Percentiles rank a stretch among this genome's conserved stretches.
Evolutionary conservation across 2,329 filamentous ascomycete genomes (phyloP).

Genomic region (Daldinia sp.): DNA sequence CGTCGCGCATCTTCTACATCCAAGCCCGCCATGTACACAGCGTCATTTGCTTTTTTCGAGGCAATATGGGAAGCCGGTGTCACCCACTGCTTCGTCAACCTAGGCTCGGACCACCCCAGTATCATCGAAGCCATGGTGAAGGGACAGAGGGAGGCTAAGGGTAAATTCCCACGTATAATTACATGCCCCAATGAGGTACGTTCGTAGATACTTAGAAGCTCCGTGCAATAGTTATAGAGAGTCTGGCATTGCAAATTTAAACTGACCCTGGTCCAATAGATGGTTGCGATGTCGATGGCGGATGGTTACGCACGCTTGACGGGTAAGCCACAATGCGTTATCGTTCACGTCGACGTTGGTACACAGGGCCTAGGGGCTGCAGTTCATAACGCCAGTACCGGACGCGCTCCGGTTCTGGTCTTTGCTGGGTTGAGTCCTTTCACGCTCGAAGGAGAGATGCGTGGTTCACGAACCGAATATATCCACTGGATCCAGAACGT

Average conservation of each 20-base stretch:
- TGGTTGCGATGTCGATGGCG: constrained; percentile 86
- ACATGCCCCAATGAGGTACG: constrained; percentile 81
- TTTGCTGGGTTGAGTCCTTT: constrained; percentile 82
- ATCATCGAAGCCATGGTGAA: constrained; percentile 85
- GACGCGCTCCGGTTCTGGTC: constrained; percentile 77
- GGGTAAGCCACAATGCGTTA: constrained; percentile 76
- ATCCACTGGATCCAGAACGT: constrained; percentile 90
- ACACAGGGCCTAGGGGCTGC: constrained; percentile 81
- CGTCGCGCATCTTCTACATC: constrained; percentile 16
- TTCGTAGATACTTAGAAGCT: not conserved
- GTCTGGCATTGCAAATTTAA: not conserved
- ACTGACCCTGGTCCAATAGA: constrained; percentile 55
- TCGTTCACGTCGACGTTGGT: constrained; percentile 83
- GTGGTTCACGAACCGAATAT: constrained; percentile 81
- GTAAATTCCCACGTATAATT: constrained; percentile 74
- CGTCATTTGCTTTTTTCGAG: constrained; percentile 73
- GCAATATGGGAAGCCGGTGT: constrained; percentile 50
- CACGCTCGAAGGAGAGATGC: constrained; percentile 79
- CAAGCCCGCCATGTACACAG: constrained; percentile 60
- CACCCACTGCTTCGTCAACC: constrained; percentile 64
- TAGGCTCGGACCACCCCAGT: constrained; percentile 76
- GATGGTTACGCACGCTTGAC: constrained; percentile 80
- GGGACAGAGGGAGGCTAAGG: constrained; percentile 71
- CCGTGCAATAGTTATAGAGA: not conserved
- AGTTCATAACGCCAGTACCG: constrained; percentile 80